These are phyloP conservation scores for Colletotrichum tropicale DNA, from an alignment of 2,329 filamentous ascomycete species.

Conservation along the genomic window DNA sequence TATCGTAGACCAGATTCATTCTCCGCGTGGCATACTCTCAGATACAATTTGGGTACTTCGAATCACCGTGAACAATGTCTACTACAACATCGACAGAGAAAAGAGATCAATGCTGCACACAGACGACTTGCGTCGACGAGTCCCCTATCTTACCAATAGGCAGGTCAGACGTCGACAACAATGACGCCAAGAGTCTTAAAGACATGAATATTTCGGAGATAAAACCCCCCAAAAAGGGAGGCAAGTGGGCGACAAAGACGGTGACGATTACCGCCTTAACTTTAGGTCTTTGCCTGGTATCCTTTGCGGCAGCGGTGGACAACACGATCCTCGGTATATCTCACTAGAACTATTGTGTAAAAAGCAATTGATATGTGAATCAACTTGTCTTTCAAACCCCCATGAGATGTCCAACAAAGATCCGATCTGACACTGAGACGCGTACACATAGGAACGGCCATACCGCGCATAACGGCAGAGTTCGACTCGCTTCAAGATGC, in stretches of 20 bases:
- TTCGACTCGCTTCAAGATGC: constrained; percentile 21
- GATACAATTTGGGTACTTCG: background rate
- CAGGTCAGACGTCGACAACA: background rate
- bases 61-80: background rate
- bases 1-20: background rate
- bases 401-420: background rate
- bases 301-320: background rate
- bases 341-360: background rate
- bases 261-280: background rate
- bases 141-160: background rate
- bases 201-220: background rate
- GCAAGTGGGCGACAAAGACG: background rate
- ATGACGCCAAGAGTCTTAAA: background rate
- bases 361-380: background rate
- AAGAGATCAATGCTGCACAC: background rate
- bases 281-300: background rate
- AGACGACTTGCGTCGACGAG: background rate
- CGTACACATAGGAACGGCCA: constrained; percentile 26
- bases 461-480: constrained; percentile 21
- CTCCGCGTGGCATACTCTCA: background rate
- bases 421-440: constrained; percentile 34
- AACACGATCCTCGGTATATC: background rate
- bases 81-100: background rate
- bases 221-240: accelerated
- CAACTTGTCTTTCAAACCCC: background rate